Evolutionary conservation across 441 rosid genomes (phyloP).

Genomic region (Capsella rubella): DNA sequence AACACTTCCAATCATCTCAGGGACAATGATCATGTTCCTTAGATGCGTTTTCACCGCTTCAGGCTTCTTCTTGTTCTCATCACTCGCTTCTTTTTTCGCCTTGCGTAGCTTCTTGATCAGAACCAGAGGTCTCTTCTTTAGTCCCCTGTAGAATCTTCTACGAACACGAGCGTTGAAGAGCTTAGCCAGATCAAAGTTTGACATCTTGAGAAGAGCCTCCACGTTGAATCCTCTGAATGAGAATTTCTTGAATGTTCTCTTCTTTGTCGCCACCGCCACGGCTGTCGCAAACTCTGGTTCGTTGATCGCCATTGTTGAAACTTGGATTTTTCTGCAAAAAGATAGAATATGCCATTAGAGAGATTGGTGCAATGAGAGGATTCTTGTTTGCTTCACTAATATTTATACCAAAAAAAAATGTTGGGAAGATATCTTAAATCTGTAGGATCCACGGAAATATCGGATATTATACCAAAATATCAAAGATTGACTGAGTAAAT

Average conservation of each 20-base stretch:
- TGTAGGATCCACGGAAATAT: constrained; percentile 8
- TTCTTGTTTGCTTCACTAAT: constrained; percentile 8
- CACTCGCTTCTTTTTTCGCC: constrained; percentile 50
- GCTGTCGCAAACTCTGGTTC: constrained; percentile 59
- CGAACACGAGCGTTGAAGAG: constrained; percentile 77
- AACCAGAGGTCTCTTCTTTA: constrained; percentile 67
- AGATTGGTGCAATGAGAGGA: background rate
- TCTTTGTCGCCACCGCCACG: constrained; percentile 57
- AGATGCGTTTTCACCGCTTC: constrained; percentile 77
- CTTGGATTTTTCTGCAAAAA: constrained; percentile 4
- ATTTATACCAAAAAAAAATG: constrained; percentile 3
- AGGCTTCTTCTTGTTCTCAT: constrained; percentile 65
- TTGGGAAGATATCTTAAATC: background rate
- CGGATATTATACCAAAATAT: constrained; percentile 17
- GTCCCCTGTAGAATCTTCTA: constrained; percentile 70
- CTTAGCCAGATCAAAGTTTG: constrained; percentile 69
- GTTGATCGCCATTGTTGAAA: constrained; percentile 52
- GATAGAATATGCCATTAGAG: constrained; percentile 37
- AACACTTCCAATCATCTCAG: constrained; percentile 86
- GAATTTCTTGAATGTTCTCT: constrained; percentile 83
- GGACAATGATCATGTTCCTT: constrained; percentile 78
- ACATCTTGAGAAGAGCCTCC: constrained; percentile 73
- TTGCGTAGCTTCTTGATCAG: constrained; percentile 73
- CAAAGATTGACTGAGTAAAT: constrained; percentile 25
- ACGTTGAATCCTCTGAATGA: constrained; percentile 81